phyloP scores from a whole-genome alignment of 148 eudicot species.

The Cornus kousa region DNA sequence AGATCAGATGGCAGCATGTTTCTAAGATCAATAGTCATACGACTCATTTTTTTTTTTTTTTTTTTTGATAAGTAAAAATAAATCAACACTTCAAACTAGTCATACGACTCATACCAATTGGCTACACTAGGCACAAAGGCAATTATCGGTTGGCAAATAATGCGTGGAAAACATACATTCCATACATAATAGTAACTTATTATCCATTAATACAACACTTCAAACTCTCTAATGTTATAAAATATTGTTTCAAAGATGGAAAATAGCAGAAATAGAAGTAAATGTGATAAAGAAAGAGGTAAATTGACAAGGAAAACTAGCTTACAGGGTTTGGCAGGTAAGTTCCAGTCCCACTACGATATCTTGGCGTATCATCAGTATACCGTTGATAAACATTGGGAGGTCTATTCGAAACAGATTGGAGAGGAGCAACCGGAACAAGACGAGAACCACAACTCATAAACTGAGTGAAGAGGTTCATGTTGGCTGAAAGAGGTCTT shows the following conservation, averaged over 20 bases:
- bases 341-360: conserved; percentile 89
- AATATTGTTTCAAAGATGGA: not conserved
- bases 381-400: conserved; percentile 52
- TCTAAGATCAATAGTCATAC: no score
- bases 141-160: no score
- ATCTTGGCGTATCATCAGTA: conserved; percentile 64
- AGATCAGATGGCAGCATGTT: not conserved
- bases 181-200: no score
- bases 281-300: not conserved
- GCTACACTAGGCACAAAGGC: no score
- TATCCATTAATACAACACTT: not conserved
- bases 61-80: no score
- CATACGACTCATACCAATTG: no score
- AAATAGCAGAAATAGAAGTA: not conserved
- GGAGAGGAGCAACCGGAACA: conserved; percentile 64
- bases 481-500: conserved; percentile 59
- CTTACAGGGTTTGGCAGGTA: conserved; percentile 88
- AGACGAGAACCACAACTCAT: conserved; percentile 59
- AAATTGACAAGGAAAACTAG: not conserved
- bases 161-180: no score
- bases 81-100: no score
- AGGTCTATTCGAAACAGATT: conserved; percentile 53
- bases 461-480: conserved; percentile 56
- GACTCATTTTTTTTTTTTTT: no score
- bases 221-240: not conserved